These are phyloP conservation scores for Leccinum pellstonianum DNA, from an alignment of 768 basidiomycete species.

Conservation along the genomic window DNA sequence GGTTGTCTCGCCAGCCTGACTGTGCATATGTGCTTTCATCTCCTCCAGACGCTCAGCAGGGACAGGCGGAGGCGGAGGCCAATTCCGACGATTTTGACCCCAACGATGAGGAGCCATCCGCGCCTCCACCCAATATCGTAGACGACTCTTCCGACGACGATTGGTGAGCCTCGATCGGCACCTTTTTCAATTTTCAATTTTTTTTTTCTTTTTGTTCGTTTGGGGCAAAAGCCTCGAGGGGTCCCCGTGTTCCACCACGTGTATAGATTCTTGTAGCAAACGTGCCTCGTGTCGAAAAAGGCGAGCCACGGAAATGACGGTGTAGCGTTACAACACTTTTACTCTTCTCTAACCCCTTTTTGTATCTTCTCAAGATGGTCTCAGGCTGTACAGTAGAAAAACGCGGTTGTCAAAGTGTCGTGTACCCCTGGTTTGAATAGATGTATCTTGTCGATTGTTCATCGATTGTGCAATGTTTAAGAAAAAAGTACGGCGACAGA, in stretches of 20 bases:
- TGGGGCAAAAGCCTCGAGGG: neutral
- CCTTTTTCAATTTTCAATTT: neutral
- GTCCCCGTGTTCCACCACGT: neutral
- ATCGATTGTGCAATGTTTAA: neutral
- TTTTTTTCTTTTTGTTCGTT: neutral
- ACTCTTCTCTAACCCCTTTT: too few relatives aligned
- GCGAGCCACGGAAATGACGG: neutral
- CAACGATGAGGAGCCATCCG: slow-evolving; percentile 12
- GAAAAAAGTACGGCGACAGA: neutral
- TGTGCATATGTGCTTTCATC: slow-evolving; percentile 15
- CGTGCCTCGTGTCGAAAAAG: neutral
- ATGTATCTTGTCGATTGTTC: too few relatives aligned
- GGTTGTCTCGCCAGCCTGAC: slow-evolving; percentile 12
- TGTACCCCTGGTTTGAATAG: too few relatives aligned
- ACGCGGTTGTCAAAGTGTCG: too few relatives aligned
- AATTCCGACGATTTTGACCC: neutral
- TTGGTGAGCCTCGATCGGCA: slow-evolving; percentile 19
- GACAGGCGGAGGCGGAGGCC: too few relatives aligned
- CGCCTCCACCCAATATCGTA: slow-evolving; percentile 4
- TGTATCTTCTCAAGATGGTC: neutral
- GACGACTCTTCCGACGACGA: slow-evolving; percentile 31
- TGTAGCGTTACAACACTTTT: too few relatives aligned
- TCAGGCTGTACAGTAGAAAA: neutral
- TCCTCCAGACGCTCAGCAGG: slow-evolving; percentile 1
- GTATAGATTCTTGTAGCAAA: neutral